Conservation (phyloP, 768 basidiomycete genomes). For the Hortiboletus campestris region DNA sequence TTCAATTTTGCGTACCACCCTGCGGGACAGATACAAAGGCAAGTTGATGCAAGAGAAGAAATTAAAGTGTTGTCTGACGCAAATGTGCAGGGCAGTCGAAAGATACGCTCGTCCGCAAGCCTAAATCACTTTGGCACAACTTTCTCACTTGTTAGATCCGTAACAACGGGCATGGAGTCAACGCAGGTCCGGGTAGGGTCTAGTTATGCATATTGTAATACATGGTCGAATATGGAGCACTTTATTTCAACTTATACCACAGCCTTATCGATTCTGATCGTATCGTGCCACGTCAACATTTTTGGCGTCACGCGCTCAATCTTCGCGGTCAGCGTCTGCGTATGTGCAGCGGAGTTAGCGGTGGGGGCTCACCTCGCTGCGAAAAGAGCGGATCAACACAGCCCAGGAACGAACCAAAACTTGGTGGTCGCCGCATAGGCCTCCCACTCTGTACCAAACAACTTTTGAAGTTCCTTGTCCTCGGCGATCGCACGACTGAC, state of each 20-base stretch:
- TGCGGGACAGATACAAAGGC: too few species aligned
- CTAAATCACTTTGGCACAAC: too few species aligned
- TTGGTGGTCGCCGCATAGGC: constrained; percentile 43
- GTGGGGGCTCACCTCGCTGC: not conserved
- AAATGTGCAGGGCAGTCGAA: too few species aligned
- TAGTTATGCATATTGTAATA: not conserved
- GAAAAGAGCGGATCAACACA: constrained; percentile 29
- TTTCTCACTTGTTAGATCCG: too few species aligned
- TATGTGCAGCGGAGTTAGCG: too few species aligned
- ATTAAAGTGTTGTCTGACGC: too few species aligned
- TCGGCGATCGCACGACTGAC: constrained; percentile 50
- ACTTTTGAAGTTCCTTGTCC: constrained; percentile 46
- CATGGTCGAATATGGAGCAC: not conserved
- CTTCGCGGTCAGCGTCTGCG: not conserved
- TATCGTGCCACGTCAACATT: not conserved
- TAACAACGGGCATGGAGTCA: not conserved
- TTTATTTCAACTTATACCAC: not conserved
- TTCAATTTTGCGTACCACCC: too few species aligned
- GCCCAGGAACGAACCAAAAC: constrained; percentile 51
- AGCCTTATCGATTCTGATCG: not conserved
- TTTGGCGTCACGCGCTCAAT: not conserved
- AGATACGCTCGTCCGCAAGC: too few species aligned
- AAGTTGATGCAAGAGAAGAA: too few species aligned
- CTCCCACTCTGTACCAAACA: constrained; percentile 49
- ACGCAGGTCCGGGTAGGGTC: not conserved